These are phyloP conservation scores for Colletotrichum shisoi DNA, from an alignment of 2,329 filamentous ascomycete species.

Conservation along the genomic window DNA sequence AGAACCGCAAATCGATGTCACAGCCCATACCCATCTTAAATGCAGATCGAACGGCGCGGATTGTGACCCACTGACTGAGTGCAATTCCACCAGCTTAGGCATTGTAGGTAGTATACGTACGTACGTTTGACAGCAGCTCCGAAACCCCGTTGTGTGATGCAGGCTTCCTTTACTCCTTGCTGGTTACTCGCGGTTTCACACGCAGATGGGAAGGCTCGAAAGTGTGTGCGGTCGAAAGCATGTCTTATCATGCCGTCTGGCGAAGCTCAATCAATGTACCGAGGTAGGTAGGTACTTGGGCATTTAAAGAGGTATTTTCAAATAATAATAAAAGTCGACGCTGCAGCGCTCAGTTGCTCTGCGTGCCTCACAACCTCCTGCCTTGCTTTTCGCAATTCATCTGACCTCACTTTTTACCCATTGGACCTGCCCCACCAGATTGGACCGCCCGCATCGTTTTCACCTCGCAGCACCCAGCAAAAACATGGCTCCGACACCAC, in stretches of 20 bases:
- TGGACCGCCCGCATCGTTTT: conserved; percentile 30
- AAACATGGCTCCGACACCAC: conserved; percentile 53
- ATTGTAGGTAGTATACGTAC: too few relatives aligned
- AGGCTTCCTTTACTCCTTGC: too few relatives aligned
- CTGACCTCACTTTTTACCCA: conserved; percentile 34
- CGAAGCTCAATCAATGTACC: not conserved
- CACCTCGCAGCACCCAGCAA: conserved; percentile 33
- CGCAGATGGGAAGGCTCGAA: not conserved
- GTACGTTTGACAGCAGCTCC: not conserved
- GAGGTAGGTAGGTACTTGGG: too few relatives aligned
- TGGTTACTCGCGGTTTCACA: not conserved
- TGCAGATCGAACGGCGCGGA: too few relatives aligned
- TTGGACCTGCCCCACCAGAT: conserved; percentile 38
- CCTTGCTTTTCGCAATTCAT: conserved; percentile 32
- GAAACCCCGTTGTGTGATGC: not conserved
- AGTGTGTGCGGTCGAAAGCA: too few relatives aligned
- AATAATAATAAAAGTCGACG: not conserved
- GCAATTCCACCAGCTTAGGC: not conserved
- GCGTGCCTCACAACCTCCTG: conserved; percentile 16
- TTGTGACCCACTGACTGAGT: not conserved
- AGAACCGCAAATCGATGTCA: not conserved
- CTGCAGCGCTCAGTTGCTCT: not conserved
- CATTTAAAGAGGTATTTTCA: too few relatives aligned
- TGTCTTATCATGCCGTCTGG: not conserved
- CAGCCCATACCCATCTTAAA: too few relatives aligned